These are phyloP conservation scores for Zymoseptoria crescenta DNA, from an alignment of 2,329 filamentous ascomycete genomes.

Conservation along the genomic window DNA sequence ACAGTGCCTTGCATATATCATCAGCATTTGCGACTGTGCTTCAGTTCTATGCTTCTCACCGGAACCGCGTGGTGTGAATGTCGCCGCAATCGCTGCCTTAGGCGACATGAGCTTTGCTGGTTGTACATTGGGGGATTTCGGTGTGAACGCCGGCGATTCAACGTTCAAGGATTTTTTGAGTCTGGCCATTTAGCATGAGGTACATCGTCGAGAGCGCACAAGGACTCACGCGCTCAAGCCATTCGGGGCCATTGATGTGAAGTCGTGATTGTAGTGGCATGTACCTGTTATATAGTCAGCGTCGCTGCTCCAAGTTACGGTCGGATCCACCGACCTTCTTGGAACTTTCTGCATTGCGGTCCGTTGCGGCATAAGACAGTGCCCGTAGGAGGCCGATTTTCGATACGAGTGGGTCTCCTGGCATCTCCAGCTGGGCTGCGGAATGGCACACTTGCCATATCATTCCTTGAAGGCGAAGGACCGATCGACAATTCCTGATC, in stretches of 20 bases:
- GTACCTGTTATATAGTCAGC: constrained; percentile 21
- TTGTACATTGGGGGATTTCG: constrained; percentile 41
- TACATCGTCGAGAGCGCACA: neutral
- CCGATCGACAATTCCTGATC: neutral
- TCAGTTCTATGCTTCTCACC: constrained; percentile 17
- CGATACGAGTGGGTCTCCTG: constrained; percentile 21
- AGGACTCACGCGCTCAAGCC: constrained; percentile 22
- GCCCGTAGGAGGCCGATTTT: constrained; percentile 25
- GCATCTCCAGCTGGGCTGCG: constrained; percentile 24
- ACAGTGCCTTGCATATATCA: constrained; percentile 29
- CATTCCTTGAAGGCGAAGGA: constrained; percentile 15
- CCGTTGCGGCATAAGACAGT: constrained; percentile 27
- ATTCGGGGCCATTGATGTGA: constrained; percentile 21
- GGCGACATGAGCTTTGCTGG: constrained; percentile 70
- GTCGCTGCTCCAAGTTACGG: neutral
- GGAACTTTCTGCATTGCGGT: constrained; percentile 28
- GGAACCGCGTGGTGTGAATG: constrained; percentile 63
- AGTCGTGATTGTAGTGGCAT: constrained; percentile 30
- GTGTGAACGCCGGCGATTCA: constrained; percentile 80
- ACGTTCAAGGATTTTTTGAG: constrained; percentile 77
- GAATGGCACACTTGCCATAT: constrained; percentile 26
- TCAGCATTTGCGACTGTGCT: constrained; percentile 4
- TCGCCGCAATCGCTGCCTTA: constrained; percentile 79
- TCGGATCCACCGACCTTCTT: constrained; percentile 22
- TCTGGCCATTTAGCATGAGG: constrained; percentile 10